Evolutionary conservation across 768 basidiomycete genomes (phyloP), one percentile per base, ranked within the genome.

Genomic region (Tubosaeta sp.): DNA sequence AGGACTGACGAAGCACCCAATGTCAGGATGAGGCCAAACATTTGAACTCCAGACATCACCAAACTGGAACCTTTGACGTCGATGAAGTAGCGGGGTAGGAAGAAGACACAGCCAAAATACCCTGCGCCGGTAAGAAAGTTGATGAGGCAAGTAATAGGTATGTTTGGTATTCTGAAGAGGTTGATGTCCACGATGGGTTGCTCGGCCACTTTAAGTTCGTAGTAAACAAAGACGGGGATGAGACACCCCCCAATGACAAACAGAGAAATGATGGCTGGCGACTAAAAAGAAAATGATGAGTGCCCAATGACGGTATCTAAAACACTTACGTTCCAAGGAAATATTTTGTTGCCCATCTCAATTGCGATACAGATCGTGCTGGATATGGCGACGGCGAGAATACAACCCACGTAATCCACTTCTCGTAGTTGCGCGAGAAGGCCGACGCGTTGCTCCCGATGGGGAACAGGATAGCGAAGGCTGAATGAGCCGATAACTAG

Each of bases 41-140:
- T 71, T 32, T 70, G 67, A 6, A 70, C 39, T n/a, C 69, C 69
- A 0, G 69, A 69, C 30, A 49, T 59, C 34, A 71, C 62, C 41
- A 71, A 49, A 44, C 46, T 58, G 30, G 68, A 71, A 16, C 63
- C 57, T 32, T 69, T 70, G 55, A 69, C 49, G 44, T 71, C 70
- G 54, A 72, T 72, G 43, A 70, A 71, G 52, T 71, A 70, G 34
- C 68, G 70, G n/a, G 69, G 69, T 22, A 70, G 62, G 54, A 72
- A 70, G 53, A 72, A 70, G 50, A 71, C 69, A 13, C 60, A 59
- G 9, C 69, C 69, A 48, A 70, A 71, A 55, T 69, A 71, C 18
- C 69, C 69, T 13, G 70, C 70, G 39, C 70, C 69, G 0, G 69
- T 71, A 42, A 70, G 65, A 54, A 70, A 71, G 45, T 71, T 71